Base-by-base conservation (phyloP, 805 yeast genomes). In the Kazachstania taianensis region DNA sequence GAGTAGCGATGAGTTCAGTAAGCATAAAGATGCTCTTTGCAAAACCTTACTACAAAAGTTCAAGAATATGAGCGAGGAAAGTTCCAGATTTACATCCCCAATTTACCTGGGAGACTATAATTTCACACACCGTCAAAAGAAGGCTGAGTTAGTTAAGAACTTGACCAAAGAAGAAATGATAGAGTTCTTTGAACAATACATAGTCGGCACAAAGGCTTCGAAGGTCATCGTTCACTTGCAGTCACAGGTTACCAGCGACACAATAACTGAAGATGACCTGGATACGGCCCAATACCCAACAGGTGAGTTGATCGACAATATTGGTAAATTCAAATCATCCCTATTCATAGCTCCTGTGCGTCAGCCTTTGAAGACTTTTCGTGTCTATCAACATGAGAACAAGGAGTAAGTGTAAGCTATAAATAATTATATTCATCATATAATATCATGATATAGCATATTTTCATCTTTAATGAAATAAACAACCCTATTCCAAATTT, bases 51-150 rank as follows among this genome's bases (percentile, higher is more conserved):
- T 73, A 28, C 82, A 81, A 49, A 82, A 81, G 48, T 66, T 72
- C 48, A 84, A 83, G 60, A 86, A 85, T 47, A 65, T 87, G 59
- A 62, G 65, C 37, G 95, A 89, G 53, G 97, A 92, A 59, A 67
- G 73, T 33, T 52, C 62, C 7, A 64, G 78, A 47, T 78, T 73
- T 55, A 76, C 85, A 73, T 65, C 70, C 36, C 67, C 74, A 10
- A 80, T 92, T 39, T 72, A 73, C 20, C 67, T 74, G 38, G 96
- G 96, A 5, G 81, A 66, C 57, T 87, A 81, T 52, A 84, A 89
- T 53, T 89, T 85, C 59, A 59, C 66, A 25, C 67, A 72, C 36
- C 66, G 74, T 39, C 71, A 65, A 26, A 60, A 64, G 31, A 78
- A 78, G 40, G 85, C 82, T 5, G 66, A 67, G 30, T 41, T 71